Base-by-base conservation (phyloP, 768 basidiomycete genomes). In the Zangia roseola region DNA sequence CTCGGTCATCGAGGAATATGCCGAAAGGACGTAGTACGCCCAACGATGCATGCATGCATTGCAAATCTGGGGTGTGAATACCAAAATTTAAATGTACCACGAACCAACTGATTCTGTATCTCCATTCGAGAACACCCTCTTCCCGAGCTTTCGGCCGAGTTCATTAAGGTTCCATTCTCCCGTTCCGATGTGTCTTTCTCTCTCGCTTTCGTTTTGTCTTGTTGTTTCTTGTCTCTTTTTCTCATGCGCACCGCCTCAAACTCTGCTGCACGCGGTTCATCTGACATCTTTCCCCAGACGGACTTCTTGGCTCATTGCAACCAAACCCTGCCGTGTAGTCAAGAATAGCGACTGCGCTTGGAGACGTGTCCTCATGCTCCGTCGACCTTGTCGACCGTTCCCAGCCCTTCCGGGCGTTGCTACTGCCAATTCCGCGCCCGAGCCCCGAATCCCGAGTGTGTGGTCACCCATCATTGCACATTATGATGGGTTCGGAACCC, bases 1-100 rank as follows among this genome's bases (percentile, higher is more conserved):
- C 31, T 77, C 74, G 38, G 77, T 80, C 10, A 78, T 80, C 42
- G 69, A 77, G 37, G 72, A 74, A 55, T 76, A 73, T 48, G 53
- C 42, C 28, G 41, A 31, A 24, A 25, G 33, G 34, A 40, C 21
- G 45, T 56, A 55, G 52, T 6, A 23, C 10, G 6, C 13, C 19
- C 34, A 37, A 42, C 30, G 28, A 38, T 25, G 26, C 14, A 16
- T 35, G 16, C 19, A 40, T 26, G 25, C 25, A 44, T 42, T 26
- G 25, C 25, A 44, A 39, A 59, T 53, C 34, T 47, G 37, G 54
- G 43, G 45, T 45, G 7, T 16, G 13, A 16, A 14, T 6, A 14
- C 14, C 14, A 6, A 2, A 31, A 14, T 31, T 13, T 31, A 31
- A 6, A 14, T 31, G 14, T 16, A 31, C 31, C 14, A 31, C 14